Percentiles rank a stretch among this genome's conserved stretches.
Conservation (phyloP, 106 monocot species). For the Dendrobium chrysotoxum region DNA sequence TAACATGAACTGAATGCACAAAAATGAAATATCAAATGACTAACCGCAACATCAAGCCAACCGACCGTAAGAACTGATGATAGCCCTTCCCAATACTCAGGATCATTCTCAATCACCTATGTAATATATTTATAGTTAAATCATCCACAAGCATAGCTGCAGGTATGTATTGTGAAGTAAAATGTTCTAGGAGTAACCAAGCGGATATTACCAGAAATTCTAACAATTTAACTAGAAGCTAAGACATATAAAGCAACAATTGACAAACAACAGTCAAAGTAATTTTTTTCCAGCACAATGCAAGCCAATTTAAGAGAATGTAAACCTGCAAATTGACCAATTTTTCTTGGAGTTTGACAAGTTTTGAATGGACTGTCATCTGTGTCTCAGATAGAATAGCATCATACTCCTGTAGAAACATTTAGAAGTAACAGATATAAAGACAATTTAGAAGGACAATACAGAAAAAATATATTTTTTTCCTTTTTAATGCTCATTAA, state of each 20-base stretch:
- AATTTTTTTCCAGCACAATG: background rate
- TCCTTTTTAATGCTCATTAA: background rate
- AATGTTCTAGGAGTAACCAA: background rate
- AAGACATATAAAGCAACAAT: background rate
- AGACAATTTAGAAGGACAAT: background rate
- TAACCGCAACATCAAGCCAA: slow-evolving; percentile 94
- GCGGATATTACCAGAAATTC: background rate
- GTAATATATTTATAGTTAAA: background rate
- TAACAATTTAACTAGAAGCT: background rate
- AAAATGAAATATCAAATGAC: background rate
- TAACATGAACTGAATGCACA: background rate
- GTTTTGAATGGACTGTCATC: slow-evolving; percentile 44
- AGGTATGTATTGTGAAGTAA: background rate
- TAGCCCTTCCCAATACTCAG: slow-evolving; percentile 86
- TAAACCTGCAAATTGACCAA: slow-evolving; percentile 70
- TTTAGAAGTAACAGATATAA: background rate
- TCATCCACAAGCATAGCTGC: background rate
- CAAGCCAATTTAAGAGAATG: background rate
- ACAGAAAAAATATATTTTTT: background rate
- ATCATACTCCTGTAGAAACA: slow-evolving; percentile 71
- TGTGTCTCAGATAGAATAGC: slow-evolving; percentile 47
- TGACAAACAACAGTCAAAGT: background rate
- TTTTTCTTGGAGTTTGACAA: slow-evolving; percentile 60
- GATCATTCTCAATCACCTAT: slow-evolving; percentile 87
- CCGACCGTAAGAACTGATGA: slow-evolving; percentile 80